Conservation (phyloP, 2,329 filamentous ascomycete species). For the Rutstroemia sp. region DNA sequence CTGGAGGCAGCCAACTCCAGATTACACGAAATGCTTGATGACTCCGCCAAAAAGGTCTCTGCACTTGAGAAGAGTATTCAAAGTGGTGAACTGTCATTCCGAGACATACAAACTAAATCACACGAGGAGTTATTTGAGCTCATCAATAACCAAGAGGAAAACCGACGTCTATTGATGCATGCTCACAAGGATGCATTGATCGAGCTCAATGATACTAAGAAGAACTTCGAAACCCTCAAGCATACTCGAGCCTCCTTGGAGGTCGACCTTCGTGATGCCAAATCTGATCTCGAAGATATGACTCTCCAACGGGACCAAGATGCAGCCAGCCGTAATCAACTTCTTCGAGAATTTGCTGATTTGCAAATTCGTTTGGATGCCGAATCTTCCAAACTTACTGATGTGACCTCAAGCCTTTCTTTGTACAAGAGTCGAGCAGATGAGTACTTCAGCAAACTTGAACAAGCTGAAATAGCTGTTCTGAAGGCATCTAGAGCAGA, state of each 20-base stretch:
- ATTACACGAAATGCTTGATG: conserved; percentile 89
- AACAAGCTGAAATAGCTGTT: conserved; percentile 93
- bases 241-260: conserved; percentile 73
- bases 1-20: conserved; percentile 87
- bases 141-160: conserved; percentile 88
- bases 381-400: conserved; percentile 76
- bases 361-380: conserved; percentile 88
- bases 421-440: conserved; percentile 89
- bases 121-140: conserved; percentile 92
- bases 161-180: conserved; percentile 71
- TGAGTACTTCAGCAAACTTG: conserved; percentile 94
- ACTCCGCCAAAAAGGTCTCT: conserved; percentile 88
- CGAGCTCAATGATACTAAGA: conserved; percentile 80
- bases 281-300: conserved; percentile 78
- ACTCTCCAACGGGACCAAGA: conserved; percentile 76
- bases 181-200: conserved; percentile 79
- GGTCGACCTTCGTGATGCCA: conserved; percentile 77
- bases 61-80: conserved; percentile 79
- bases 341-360: conserved; percentile 88
- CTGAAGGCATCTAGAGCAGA: conserved; percentile 87
- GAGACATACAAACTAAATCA: conserved; percentile 86
- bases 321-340: conserved; percentile 74
- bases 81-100: conserved; percentile 78
- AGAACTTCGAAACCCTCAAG: conserved; percentile 78
- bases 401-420: conserved; percentile 75